Percentiles rank a stretch among this genome's conserved stretches.
phyloP scores from a whole-genome alignment of 768 basidiomycete genomes.

The Clavulina sp. region DNA sequence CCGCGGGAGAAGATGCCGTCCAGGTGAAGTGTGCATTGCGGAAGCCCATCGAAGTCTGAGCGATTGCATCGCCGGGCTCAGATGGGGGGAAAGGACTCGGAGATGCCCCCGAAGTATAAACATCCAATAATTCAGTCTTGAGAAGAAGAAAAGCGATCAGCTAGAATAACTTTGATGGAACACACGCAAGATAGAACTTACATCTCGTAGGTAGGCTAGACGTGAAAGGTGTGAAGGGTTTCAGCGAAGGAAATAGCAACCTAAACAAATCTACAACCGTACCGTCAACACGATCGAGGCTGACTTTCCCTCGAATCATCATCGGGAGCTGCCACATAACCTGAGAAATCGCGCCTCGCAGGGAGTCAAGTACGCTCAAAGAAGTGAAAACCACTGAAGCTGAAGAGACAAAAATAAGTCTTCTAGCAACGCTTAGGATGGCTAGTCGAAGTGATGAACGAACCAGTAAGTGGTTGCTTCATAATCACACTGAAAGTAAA shows the following conservation, averaged over 20 bases:
- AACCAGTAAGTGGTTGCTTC: slow-evolving; percentile 21
- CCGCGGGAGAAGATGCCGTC: slow-evolving; percentile 49
- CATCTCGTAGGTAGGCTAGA: too few species aligned
- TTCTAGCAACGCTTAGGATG: too few species aligned
- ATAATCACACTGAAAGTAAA: slow-evolving; percentile 32
- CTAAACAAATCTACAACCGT: slow-evolving; percentile 31
- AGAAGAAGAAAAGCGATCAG: too few species aligned
- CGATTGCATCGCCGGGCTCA: slow-evolving; percentile 6
- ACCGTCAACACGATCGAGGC: slow-evolving; percentile 36
- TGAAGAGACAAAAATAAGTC: slow-evolving; percentile 4
- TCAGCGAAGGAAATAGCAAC: too few species aligned
- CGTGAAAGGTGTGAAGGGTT: neutral
- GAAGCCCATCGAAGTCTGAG: slow-evolving; percentile 10
- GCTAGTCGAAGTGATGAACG: too few species aligned
- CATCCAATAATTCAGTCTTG: slow-evolving; percentile 20
- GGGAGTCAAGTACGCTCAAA: slow-evolving; percentile 42
- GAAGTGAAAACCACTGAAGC: slow-evolving; percentile 26
- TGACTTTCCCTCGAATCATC: slow-evolving; percentile 35
- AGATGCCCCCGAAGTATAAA: slow-evolving; percentile 13
- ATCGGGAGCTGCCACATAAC: slow-evolving; percentile 20
- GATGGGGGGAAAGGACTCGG: slow-evolving; percentile 5
- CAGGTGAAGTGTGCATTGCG: slow-evolving; percentile 31
- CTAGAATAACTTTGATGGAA: too few species aligned
- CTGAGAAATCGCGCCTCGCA: slow-evolving; percentile 28
- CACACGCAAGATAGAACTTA: too few species aligned